Conservation (phyloP, 2,329 filamentous ascomycete genomes). For the Parafenestella ontariensis region DNA sequence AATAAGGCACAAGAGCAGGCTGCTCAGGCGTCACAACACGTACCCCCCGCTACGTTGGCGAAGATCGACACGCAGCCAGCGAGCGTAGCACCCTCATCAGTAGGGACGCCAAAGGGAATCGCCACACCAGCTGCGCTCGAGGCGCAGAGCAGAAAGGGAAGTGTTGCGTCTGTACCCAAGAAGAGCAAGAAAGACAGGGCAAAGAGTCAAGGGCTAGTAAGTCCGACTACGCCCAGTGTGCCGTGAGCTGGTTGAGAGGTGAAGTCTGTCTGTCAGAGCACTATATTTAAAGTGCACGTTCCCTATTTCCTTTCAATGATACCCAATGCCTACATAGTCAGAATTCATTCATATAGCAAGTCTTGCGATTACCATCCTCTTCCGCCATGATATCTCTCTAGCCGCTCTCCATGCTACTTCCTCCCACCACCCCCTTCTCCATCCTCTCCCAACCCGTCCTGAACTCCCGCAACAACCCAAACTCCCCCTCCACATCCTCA, state of each 20-base stretch:
- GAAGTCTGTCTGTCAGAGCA: background rate
- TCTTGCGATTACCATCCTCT: background rate
- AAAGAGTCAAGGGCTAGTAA: constrained; percentile 46
- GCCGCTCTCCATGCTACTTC: background rate
- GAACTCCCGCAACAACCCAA: constrained; percentile 39
- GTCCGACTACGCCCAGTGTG: constrained; percentile 40
- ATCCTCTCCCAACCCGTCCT: constrained; percentile 43
- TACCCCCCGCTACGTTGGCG: constrained; percentile 13
- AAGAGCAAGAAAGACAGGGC: constrained; percentile 43
- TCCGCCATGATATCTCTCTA: background rate
- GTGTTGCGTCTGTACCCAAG: constrained; percentile 35
- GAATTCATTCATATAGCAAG: background rate
- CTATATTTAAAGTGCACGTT: background rate
- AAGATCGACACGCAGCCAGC: constrained; percentile 29
- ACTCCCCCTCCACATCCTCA: constrained; percentile 35
- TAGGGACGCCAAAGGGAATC: constrained; percentile 36
- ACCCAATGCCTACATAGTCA: background rate
- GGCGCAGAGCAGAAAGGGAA: constrained; percentile 32
- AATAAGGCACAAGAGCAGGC: constrained; percentile 46
- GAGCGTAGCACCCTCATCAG: constrained; percentile 37
- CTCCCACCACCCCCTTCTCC: background rate
- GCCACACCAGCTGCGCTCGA: constrained; percentile 25
- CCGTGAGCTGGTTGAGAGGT: constrained; percentile 3
- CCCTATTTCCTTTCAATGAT: constrained; percentile 3
- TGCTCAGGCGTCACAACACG: constrained; percentile 18